A percentile compares a stretch with the other conserved stretches of the same genome.
phyloP scores from a whole-genome alignment of 768 basidiomycete species.

The Hemileccinum rubropunctum region DNA sequence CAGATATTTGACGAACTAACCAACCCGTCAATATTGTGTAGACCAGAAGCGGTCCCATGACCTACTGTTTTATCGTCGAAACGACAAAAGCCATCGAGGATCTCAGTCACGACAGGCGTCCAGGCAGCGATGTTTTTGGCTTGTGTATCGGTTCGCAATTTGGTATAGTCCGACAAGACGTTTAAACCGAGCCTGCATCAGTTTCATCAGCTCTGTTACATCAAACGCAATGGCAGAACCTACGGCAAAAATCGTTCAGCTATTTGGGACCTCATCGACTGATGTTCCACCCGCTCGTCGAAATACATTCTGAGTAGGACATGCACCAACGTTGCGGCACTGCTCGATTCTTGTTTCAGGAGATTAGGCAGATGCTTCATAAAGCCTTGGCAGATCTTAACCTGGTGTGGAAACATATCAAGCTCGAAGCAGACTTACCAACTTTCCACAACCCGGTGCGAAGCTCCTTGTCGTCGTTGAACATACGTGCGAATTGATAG shows the following conservation, averaged over 20 bases:
- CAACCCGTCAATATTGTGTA: slow-evolving; percentile 4
- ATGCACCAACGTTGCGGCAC: slow-evolving; percentile 91
- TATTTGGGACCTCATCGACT: slow-evolving; percentile 78
- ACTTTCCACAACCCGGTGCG: slow-evolving; percentile 99
- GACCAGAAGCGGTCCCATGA: slow-evolving; percentile 4
- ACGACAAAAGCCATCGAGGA: slow-evolving; percentile 82
- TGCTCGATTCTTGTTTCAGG: slow-evolving; percentile 96
- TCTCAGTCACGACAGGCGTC: slow-evolving; percentile 98
- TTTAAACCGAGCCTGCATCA: slow-evolving; percentile 72
- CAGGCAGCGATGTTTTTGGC: slow-evolving; percentile 94
- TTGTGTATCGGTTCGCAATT: slow-evolving; percentile 86
- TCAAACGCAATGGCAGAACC: slow-evolving; percentile 17
- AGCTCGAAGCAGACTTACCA: slow-evolving; percentile 54
- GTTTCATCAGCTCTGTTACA: slow-evolving; percentile 3
- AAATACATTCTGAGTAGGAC: slow-evolving; percentile 92
- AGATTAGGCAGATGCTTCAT: slow-evolving; percentile 99
- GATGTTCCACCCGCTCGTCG: slow-evolving; percentile 85
- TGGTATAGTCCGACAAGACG: slow-evolving; percentile 88
- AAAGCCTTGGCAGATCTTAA: slow-evolving; percentile 62
- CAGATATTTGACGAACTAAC: slow-evolving; percentile 83
- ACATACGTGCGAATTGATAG: slow-evolving; percentile 94
- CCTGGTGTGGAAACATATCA: not conserved
- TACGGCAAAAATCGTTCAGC: slow-evolving; percentile 70
- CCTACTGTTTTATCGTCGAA: slow-evolving; percentile 92
- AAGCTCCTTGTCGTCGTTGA: slow-evolving; percentile 98